These are phyloP conservation scores for Achaetomiella virescens DNA, from an alignment of 495 filamentous ascomycete genomes.

Conservation along the genomic window DNA sequence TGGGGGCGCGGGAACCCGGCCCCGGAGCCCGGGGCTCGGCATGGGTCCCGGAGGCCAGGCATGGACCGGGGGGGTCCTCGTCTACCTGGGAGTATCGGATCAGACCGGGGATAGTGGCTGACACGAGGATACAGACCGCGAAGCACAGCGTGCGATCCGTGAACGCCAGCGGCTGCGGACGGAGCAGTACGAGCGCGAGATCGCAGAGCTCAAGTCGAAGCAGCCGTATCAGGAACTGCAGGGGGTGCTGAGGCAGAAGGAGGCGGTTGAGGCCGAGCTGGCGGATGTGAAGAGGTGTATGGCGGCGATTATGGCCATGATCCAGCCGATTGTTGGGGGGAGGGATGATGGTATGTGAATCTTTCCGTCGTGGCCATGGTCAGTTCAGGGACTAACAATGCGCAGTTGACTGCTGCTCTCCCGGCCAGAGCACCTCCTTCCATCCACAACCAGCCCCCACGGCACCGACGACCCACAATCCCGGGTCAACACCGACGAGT, in stretches of 20 bases:
- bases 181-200: constrained; percentile 49
- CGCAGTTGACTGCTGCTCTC: constrained; percentile 10
- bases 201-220: constrained; percentile 50
- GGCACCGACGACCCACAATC: constrained; percentile 19
- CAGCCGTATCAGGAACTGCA: constrained; percentile 77
- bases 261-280: constrained; percentile 64
- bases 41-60: background rate
- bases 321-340: constrained; percentile 52
- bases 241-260: constrained; percentile 60
- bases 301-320: constrained; percentile 52
- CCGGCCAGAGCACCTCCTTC: background rate
- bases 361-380: too few relatives aligned
- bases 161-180: constrained; percentile 71
- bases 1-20: background rate
- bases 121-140: constrained; percentile 47
- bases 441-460: constrained; percentile 11
- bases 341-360: constrained; percentile 9
- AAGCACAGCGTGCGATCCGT: constrained; percentile 76
- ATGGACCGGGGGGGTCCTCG: too few relatives aligned
- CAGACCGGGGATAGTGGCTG: too few relatives aligned
- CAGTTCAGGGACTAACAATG: background rate
- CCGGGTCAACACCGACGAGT: constrained; percentile 32
- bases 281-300: constrained; percentile 59
- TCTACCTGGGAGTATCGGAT: too few relatives aligned
- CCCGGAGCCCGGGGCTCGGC: background rate